phyloP scores from a whole-genome alignment of 2,329 filamentous ascomycete species.

The Blastomyces emzantsi region DNA sequence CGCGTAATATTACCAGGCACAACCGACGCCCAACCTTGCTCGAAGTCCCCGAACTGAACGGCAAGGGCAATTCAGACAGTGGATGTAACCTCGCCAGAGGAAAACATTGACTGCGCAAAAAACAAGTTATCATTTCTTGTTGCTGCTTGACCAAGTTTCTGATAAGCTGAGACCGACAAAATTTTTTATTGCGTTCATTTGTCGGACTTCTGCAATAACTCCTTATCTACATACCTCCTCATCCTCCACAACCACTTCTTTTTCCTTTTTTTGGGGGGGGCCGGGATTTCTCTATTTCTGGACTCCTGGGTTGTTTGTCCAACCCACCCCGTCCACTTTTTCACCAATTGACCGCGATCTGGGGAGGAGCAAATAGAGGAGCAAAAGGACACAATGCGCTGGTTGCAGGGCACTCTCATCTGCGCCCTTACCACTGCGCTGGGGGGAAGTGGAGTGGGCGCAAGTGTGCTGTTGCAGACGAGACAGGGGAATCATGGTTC shows the following conservation, averaged over 20 bases:
- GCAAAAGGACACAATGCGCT: neutral
- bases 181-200: neutral
- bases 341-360: neutral
- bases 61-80: neutral
- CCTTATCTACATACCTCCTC: neutral
- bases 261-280: neutral
- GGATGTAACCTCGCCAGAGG: neutral
- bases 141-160: too few relatives aligned
- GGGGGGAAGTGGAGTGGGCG: neutral
- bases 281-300: neutral
- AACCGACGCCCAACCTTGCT: neutral
- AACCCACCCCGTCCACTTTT: neutral
- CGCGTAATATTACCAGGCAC: neutral
- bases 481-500: neutral
- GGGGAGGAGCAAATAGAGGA: neutral
- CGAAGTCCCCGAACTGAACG: neutral
- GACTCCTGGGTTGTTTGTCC: neutral
- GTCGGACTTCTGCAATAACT: neutral
- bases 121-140: too few relatives aligned
- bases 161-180: neutral
- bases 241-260: too few relatives aligned
- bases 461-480: neutral
- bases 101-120: neutral
- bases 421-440: constrained; percentile 6
- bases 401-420: constrained; percentile 4